Percentiles rank a stretch among this genome's conserved stretches.
phyloP scores from a whole-genome alignment of 495 filamentous ascomycete genomes.

The Glonium stellatum region DNA sequence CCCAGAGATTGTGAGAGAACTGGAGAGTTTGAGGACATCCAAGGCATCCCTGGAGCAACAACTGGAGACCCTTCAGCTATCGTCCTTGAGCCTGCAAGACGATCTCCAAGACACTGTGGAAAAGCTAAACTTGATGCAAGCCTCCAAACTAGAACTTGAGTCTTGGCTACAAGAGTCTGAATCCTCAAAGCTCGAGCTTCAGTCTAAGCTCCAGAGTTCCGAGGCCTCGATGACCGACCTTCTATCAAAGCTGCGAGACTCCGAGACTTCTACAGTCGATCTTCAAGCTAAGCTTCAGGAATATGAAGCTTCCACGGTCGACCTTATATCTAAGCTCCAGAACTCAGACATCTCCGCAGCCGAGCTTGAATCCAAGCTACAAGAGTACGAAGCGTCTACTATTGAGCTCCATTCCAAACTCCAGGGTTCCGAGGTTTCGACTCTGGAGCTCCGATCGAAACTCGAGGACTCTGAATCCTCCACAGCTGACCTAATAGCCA shows the following conservation, averaged over 20 bases:
- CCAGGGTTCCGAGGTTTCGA: neutral
- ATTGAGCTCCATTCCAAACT: neutral
- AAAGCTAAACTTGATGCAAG: neutral
- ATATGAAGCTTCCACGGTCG: neutral
- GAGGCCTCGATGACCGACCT: neutral
- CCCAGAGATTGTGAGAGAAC: neutral
- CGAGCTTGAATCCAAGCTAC: constrained; percentile 1
- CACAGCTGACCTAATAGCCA: too few species aligned
- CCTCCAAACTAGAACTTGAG: neutral
- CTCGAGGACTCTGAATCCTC: neutral
- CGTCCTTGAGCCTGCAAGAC: neutral
- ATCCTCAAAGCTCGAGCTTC: neutral
- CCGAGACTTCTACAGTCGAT: neutral
- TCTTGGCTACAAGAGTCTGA: neutral
- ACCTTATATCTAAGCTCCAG: neutral
- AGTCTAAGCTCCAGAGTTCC: neutral
- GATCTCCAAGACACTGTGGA: constrained; percentile 1
- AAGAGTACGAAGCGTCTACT: neutral
- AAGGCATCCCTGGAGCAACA: constrained; percentile 7
- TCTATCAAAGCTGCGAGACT: neutral
- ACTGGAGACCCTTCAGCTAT: neutral
- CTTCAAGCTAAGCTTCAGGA: constrained; percentile 1
- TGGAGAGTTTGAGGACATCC: neutral
- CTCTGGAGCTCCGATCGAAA: neutral
- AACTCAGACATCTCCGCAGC: neutral